A percentile compares a stretch with the other conserved stretches of the same genome.
These are phyloP conservation scores for Arthrobotrys sphaeroides DNA, from an alignment of 2,329 filamentous ascomycete genomes.

Conservation along the genomic window DNA sequence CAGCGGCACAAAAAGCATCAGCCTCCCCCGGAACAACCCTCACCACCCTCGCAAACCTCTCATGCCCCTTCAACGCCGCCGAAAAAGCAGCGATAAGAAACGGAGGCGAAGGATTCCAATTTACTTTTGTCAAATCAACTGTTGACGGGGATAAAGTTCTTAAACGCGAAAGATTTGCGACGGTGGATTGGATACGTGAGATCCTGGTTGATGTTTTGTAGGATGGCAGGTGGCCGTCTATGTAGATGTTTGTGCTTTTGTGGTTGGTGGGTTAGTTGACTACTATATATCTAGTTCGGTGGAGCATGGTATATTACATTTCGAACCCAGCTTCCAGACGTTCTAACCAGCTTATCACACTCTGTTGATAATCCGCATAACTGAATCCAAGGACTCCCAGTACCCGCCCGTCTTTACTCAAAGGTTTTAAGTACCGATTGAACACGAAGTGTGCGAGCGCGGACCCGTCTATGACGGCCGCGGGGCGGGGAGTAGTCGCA, in stretches of 20 bases:
- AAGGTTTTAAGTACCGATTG: slow-evolving; percentile 16
- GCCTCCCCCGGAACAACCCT: slow-evolving; percentile 31
- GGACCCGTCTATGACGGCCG: slow-evolving; percentile 42
- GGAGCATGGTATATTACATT: slow-evolving; percentile 19
- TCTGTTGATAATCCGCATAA: slow-evolving; percentile 14
- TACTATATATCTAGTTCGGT: background rate
- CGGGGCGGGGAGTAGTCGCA: background rate
- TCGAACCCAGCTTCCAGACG: slow-evolving; percentile 21
- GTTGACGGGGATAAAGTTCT: slow-evolving; percentile 9
- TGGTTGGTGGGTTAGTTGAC: background rate
- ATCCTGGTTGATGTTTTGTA: slow-evolving; percentile 39
- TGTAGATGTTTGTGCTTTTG: slow-evolving; percentile 5
- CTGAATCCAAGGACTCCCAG: slow-evolving; percentile 9
- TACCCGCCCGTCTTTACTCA: slow-evolving; percentile 11
- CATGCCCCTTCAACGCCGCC: background rate
- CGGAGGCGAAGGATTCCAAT: slow-evolving; percentile 34
- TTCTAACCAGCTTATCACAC: slow-evolving; percentile 26
- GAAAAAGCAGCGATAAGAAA: slow-evolving; percentile 41
- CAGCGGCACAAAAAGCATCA: slow-evolving; percentile 36
- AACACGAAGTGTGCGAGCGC: slow-evolving; percentile 38
- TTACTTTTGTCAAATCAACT: slow-evolving; percentile 16
- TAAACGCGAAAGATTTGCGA: slow-evolving; percentile 10
- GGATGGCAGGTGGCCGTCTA: slow-evolving; percentile 32
- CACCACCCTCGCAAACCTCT: slow-evolving; percentile 1
- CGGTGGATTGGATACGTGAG: slow-evolving; percentile 24